phyloP scores from a whole-genome alignment of 768 basidiomycete genomes.

The Neoboletus brunneissimus region DNA sequence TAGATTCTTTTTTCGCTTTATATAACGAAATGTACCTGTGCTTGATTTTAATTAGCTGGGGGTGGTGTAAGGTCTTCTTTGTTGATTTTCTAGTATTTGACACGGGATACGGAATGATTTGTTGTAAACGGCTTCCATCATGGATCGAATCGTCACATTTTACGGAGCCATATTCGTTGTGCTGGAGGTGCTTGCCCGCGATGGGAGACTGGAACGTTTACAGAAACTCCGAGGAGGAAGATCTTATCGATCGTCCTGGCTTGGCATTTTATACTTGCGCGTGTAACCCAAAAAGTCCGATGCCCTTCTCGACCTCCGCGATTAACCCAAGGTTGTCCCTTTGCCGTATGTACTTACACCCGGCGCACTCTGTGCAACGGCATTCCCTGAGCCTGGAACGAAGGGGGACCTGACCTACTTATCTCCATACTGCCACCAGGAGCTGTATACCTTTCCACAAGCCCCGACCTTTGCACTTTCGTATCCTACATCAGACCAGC shows the following conservation, averaged over 20 bases:
- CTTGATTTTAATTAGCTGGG: constrained; percentile 14
- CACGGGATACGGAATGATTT: not conserved
- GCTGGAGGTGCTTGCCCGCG: not conserved
- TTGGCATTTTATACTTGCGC: not conserved
- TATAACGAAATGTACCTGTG: not conserved
- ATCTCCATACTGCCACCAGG: not conserved
- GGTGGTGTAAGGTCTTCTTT: constrained; percentile 3
- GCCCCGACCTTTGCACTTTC: not conserved
- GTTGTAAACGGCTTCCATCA: too few relatives aligned
- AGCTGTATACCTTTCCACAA: not conserved
- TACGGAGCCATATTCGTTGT: too few relatives aligned
- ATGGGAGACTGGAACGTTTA: too few relatives aligned
- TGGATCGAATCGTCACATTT: not conserved
- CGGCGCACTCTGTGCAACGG: not conserved
- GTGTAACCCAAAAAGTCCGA: not conserved
- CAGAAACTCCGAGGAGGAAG: too few relatives aligned
- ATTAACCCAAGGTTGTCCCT: not conserved
- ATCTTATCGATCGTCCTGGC: not conserved
- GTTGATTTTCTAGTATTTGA: not conserved
- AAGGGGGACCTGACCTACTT: not conserved
- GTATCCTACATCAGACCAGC: not conserved
- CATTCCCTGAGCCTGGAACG: not conserved
- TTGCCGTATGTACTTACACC: not conserved
- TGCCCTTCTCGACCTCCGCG: not conserved
- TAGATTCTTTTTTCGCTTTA: not conserved